Conservation (phyloP, 1,139 yeast genomes). For the Taphrina confusa region DNA sequence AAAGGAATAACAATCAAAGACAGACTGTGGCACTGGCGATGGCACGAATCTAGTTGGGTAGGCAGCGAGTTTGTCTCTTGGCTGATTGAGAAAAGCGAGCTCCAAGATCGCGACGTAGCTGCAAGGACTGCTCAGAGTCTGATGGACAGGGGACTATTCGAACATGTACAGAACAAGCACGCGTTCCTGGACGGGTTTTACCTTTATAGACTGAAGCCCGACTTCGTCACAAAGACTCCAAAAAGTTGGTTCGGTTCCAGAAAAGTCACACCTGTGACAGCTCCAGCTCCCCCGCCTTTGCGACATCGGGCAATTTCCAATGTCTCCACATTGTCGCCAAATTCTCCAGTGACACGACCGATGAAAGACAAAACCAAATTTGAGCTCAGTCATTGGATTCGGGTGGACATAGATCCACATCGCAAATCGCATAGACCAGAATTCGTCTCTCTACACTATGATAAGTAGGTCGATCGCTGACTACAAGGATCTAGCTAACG, state of each 20-base stretch:
- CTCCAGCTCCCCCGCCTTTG: background rate
- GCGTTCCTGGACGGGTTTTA: constrained; percentile 89
- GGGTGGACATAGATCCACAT: constrained; percentile 74
- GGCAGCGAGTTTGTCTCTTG: constrained; percentile 86
- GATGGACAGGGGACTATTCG: constrained; percentile 70
- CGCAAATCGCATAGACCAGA: constrained; percentile 76
- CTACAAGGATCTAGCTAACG: background rate
- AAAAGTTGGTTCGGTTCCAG: constrained; percentile 37
- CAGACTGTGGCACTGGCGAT: constrained; percentile 87
- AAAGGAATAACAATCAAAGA: constrained; percentile 65
- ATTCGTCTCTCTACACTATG: constrained; percentile 79
- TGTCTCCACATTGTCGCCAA: constrained; percentile 14
- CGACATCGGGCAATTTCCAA: constrained; percentile 22
- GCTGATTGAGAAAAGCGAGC: constrained; percentile 76
- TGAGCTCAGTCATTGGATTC: constrained; percentile 56
- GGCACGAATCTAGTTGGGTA: constrained; percentile 73
- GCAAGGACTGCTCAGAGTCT: constrained; percentile 71
- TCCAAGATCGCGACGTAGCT: constrained; percentile 80
- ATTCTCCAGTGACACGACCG: constrained; percentile 8
- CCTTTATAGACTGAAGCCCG: constrained; percentile 71
- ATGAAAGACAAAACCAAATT: constrained; percentile 11
- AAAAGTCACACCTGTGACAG: constrained; percentile 29
- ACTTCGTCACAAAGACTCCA: constrained; percentile 49
- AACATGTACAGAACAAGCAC: constrained; percentile 80
- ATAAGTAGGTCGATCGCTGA: constrained; percentile 62